Evolutionary conservation across 352 stramenopile genomes (phyloP), one percentile per base, ranked within the genome.

Genomic region (Plasmopara muralis): DNA sequence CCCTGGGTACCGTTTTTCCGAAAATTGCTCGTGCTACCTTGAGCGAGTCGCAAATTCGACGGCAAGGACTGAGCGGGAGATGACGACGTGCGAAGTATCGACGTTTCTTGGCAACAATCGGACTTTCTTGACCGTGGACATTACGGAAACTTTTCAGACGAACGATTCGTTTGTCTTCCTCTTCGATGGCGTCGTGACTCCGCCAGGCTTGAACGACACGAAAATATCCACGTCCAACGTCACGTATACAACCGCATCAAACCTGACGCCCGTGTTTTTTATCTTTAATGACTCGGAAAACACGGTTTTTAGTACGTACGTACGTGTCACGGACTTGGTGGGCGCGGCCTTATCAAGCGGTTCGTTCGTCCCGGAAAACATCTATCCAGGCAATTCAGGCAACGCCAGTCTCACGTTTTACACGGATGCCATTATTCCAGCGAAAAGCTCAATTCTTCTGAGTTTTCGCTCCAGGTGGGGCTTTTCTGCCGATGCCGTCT

Each of bases 361-460:
- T 5, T 82, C 79, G 8, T 93, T 93, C 49, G 55, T 89, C 1
- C 82, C 82, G 6, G 77, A 93, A 47, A 93, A 90, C 43, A 88
- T 90, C 40, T 93, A 89, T 46, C 82, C 82, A 5, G 82, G 82
- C 16, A 93, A 90, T 54, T 70, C 75, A 9, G 82, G 82, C 15
- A 90, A 87, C 43, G 82, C 79, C 6, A 87, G 61, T 30, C 65
- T 93, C 12, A 76, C 71, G 14, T 93, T 93, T 62, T 90, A 79
- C 61, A 84, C 79, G 10, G 71, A 77, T 39, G 77, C 79, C 9
- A 69, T 68, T 15, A 74, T 90, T 14, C 72, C 75, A 0, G 61
- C 58, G 13, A 63, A 47, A 9, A 85, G 77, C 16, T 68, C 58
- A 8, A 70, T 93, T 43, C 64, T 70, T 15, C 49, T 89, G 46